Conservation (phyloP, 768 basidiomycete genomes). For the Dacryopinax spathularia region DNA sequence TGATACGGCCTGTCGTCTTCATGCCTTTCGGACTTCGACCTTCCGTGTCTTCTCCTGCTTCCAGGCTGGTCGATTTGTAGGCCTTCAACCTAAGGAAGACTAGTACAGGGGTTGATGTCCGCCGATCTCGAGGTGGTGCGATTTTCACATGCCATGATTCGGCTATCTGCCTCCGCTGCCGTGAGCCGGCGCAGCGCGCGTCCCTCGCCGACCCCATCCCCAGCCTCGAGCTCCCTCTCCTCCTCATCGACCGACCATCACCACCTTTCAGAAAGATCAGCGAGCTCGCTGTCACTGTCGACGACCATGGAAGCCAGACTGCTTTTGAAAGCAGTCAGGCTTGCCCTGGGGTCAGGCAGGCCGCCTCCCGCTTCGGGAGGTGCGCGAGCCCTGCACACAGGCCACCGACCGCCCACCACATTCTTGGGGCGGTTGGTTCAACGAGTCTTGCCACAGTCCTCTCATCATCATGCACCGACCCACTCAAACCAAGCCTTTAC, state of each 20-base stretch:
- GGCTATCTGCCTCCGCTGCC: not conserved
- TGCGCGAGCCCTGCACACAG: not conserved
- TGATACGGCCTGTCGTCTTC: no score
- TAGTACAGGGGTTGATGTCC: no score
- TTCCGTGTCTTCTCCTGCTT: no score
- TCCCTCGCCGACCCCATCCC: not conserved
- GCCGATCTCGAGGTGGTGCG: no score
- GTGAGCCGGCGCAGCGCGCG: slow-evolving; percentile 2
- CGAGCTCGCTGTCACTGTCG: not conserved
- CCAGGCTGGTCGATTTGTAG: no score
- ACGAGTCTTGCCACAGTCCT: not conserved
- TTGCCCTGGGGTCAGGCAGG: slow-evolving; percentile 3
- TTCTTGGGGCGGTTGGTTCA: not conserved
- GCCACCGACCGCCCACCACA: not conserved
- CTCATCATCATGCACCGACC: not conserved
- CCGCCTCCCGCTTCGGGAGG: not conserved
- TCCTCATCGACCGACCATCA: not conserved
- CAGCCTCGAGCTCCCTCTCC: not conserved
- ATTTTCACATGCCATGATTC: not conserved
- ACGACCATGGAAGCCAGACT: not conserved
- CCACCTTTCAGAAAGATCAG: not conserved
- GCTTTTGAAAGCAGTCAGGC: not conserved
- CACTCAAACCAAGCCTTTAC: not conserved
- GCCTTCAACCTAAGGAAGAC: no score
- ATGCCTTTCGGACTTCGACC: no score